phyloP scores from a whole-genome alignment of 208 protist species.

The Crithidia acanthocephali region DNA sequence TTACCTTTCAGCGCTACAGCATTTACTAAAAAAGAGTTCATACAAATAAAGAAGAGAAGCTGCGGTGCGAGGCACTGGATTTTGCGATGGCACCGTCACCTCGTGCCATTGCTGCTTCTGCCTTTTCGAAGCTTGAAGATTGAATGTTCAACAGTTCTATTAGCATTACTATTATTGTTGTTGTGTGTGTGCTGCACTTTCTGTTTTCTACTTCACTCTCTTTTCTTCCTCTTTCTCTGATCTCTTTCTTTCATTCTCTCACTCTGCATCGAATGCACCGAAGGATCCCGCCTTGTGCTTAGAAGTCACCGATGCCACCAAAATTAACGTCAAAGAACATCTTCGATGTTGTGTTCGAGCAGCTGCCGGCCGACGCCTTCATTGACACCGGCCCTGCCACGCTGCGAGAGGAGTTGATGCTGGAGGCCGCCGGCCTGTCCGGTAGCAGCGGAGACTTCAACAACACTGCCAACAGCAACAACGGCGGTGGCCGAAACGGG shows the following conservation, averaged over 20 bases:
- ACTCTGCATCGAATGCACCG: not conserved
- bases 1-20: not conserved
- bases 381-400: slow-evolving; percentile 61
- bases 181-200: not conserved
- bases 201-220: not conserved
- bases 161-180: too few relatives aligned
- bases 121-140: not conserved
- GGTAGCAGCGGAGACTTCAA: not conserved
- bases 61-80: too few relatives aligned
- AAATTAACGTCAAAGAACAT: slow-evolving; percentile 68
- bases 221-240: not conserved
- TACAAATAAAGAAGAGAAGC: not conserved
- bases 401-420: slow-evolving; percentile 56
- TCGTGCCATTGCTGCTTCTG: not conserved
- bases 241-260: not conserved
- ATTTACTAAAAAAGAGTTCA: not conserved
- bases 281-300: too few relatives aligned
- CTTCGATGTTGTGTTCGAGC: slow-evolving; percentile 75
- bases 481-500: slow-evolving; percentile 1
- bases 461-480: not conserved
- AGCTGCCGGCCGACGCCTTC: slow-evolving; percentile 60
- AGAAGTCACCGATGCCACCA: too few relatives aligned
- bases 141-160: not conserved
- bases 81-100: not conserved
- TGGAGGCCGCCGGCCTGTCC: slow-evolving; percentile 33